Evolutionary conservation across 1,284 basidiomycete genomes (phyloP).

Genomic region (Pisolithus thermaeus): DNA sequence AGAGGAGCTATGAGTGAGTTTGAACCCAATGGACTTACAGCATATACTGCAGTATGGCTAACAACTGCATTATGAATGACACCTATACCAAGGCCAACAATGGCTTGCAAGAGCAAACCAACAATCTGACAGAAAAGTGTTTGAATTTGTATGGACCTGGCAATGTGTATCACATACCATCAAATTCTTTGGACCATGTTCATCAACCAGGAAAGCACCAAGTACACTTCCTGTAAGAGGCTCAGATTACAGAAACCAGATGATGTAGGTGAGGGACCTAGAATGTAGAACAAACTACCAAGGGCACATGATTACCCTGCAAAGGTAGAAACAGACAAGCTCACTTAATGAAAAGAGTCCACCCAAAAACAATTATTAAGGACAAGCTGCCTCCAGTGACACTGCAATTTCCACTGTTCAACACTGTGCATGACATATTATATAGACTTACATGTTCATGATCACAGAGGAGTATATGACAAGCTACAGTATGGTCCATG

Average conservation of each 20-base stretch:
- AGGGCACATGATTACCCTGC: background rate
- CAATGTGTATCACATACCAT: conserved; percentile 43
- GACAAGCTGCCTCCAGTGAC: conserved; percentile 51
- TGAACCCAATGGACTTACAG: conserved; percentile 36
- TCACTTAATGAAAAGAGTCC: conserved; percentile 75
- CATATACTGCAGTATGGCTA: conserved; percentile 70
- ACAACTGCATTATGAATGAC: conserved; percentile 53
- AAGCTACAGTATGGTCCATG: conserved; percentile 48
- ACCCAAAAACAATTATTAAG: conserved; percentile 63
- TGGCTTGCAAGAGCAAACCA: conserved; percentile 63
- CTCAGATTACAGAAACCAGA: conserved; percentile 1
- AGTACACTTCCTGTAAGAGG: conserved; percentile 50
- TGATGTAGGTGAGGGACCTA: conserved; percentile 23
- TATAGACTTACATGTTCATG: conserved; percentile 46
- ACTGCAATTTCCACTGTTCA: conserved; percentile 25
- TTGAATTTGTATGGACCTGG: background rate
- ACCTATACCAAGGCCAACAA: conserved; percentile 83
- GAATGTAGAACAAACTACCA: conserved; percentile 69
- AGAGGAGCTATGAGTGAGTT: background rate
- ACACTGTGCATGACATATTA: background rate
- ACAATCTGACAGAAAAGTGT: conserved; percentile 41
- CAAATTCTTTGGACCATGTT: conserved; percentile 67
- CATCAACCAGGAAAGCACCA: conserved; percentile 77
- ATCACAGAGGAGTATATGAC: conserved; percentile 83
- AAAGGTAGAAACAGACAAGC: conserved; percentile 12